A percentile compares a stretch with the other conserved stretches of the same genome.
Evolutionary conservation across 306 rosid genomes (phyloP).

Genomic region (Morella rubra): DNA sequence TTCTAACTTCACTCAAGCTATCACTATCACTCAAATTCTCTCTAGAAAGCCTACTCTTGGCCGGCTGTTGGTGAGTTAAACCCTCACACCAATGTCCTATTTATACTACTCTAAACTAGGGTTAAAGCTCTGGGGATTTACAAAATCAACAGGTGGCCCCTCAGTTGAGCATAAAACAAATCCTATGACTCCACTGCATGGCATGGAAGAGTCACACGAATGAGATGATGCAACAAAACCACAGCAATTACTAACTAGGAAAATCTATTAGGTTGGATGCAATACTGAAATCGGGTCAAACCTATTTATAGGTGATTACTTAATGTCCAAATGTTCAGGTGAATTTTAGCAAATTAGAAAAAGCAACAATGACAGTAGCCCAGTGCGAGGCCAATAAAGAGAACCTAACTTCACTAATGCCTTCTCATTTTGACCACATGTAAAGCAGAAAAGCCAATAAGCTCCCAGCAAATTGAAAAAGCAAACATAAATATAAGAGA

Average conservation of each 20-base stretch:
- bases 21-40: too few species aligned
- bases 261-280: background rate
- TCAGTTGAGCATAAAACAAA: conserved; percentile 80
- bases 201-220: conserved; percentile 6
- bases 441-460: too few species aligned
- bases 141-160: conserved; percentile 87
- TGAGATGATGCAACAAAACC: background rate
- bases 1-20: too few species aligned
- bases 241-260: background rate
- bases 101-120: too few species aligned
- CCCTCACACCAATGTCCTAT: too few species aligned
- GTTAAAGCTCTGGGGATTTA: conserved; percentile 83
- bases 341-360: background rate
- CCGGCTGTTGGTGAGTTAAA: too few species aligned
- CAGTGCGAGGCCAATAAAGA: background rate
- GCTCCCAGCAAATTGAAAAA: background rate
- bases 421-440: too few species aligned
- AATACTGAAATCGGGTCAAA: background rate
- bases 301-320: background rate
- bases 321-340: background rate
- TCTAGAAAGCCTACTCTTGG: too few species aligned
- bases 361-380: background rate
- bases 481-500: background rate
- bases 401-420: background rate
- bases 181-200: conserved; percentile 87